Conservation (phyloP, 768 basidiomycete genomes). For the Tylopilus plumbeoviolaceoides region DNA sequence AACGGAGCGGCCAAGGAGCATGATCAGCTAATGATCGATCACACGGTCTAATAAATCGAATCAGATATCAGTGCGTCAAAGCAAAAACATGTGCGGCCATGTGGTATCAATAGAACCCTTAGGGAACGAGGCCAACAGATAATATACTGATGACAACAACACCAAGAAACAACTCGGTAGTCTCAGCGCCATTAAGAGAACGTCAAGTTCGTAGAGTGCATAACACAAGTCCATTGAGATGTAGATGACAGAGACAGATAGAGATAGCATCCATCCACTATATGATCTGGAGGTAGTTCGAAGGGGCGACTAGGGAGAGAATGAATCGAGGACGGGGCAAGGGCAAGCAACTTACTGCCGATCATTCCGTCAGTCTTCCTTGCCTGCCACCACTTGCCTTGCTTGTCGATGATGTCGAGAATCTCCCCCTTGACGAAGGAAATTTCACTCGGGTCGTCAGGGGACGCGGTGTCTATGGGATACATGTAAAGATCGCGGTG, state of each 20-base stretch:
- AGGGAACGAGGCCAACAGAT: conserved; percentile 19
- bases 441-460: conserved; percentile 95
- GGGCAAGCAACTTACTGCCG: conserved; percentile 60
- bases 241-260: conserved; percentile 5
- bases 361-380: conserved; percentile 68
- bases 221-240: conserved; percentile 24
- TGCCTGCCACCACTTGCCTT: conserved; percentile 93
- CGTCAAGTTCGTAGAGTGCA: conserved; percentile 31
- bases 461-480: conserved; percentile 80
- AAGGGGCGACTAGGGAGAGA: conserved; percentile 62
- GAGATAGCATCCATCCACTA: conserved; percentile 34
- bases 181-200: conserved; percentile 27
- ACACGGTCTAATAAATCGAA: conserved; percentile 7
- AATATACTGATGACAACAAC: conserved; percentile 31
- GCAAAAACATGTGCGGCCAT: conserved; percentile 18
- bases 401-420: conserved; percentile 88
- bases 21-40: background rate
- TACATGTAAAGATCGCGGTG: conserved; percentile 18
- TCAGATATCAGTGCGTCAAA: conserved; percentile 6
- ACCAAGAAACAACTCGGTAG: conserved; percentile 15
- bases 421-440: conserved; percentile 91
- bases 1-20: background rate
- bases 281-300: conserved; percentile 81
- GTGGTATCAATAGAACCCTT: conserved; percentile 31
- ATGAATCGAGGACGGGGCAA: conserved; percentile 7